Conservation (phyloP, 306 rosid genomes). For the Prosopis cineraria region DNA sequence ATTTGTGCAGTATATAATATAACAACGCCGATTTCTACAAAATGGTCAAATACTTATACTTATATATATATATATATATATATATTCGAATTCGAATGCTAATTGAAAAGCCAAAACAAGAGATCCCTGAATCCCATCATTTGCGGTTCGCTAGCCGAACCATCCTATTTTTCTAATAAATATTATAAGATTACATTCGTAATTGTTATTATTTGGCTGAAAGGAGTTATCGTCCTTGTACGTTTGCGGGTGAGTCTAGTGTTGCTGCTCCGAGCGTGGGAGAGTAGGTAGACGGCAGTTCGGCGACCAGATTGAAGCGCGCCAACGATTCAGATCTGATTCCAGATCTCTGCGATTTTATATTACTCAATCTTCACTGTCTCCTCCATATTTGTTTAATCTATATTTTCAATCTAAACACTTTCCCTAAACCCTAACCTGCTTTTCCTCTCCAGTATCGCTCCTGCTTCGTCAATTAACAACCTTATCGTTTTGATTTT, state of each 20-base stretch:
- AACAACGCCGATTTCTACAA: too few species aligned
- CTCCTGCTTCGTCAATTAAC: not conserved
- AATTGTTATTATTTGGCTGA: not conserved
- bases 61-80: too few species aligned
- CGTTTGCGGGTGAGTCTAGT: not conserved
- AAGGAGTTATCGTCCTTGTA: not conserved
- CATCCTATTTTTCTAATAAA: not conserved
- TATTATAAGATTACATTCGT: too few species aligned
- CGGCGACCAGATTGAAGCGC: not conserved
- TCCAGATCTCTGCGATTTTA: not conserved
- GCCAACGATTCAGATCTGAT: constrained; percentile 8
- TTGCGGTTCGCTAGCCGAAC: too few species aligned
- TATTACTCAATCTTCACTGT: not conserved
- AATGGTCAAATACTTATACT: too few species aligned
- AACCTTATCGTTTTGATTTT: not conserved
- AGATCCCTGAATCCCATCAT: too few species aligned
- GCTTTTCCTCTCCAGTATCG: constrained; percentile 1
- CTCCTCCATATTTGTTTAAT: not conserved
- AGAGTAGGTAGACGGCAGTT: not conserved
- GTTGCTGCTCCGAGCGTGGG: not conserved
- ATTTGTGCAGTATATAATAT: too few species aligned
- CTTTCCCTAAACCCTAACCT: constrained; percentile 51
- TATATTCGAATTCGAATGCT: too few species aligned
- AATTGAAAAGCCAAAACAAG: too few species aligned
- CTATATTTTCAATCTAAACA: not conserved